Evolutionary conservation across 225 moss, liverwort and hornwort genomes (phyloP).

Genomic region (Pseudisothecium myosuroides): DNA sequence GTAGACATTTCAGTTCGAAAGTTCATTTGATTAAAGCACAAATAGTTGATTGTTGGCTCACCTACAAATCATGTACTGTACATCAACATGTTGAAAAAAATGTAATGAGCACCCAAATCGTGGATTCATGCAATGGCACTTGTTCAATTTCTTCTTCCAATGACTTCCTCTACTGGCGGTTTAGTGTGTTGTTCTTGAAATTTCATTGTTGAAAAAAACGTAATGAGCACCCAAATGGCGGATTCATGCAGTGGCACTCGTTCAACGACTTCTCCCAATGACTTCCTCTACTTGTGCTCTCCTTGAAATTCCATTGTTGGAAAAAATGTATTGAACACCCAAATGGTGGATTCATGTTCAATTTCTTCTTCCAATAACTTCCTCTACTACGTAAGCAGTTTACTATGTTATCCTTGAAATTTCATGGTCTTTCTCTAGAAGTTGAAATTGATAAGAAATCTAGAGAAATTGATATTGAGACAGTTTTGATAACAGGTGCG

Average conservation of each 20-base stretch:
- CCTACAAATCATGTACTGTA: not conserved
- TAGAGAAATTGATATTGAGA: too few species aligned
- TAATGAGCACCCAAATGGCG: not conserved
- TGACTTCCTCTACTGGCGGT: not conserved
- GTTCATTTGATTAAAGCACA: not conserved
- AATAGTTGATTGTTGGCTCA: not conserved
- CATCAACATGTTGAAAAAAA: not conserved
- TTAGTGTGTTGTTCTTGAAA: not conserved
- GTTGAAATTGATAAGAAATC: too few species aligned
- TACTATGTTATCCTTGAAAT: not conserved
- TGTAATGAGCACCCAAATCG: not conserved
- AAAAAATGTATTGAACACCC: too few species aligned
- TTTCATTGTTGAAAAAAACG: not conserved
- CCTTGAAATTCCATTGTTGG: too few species aligned
- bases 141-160: not conserved
- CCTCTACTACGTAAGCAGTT: too few species aligned
- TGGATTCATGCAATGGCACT: not conserved
- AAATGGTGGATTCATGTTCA: too few species aligned
- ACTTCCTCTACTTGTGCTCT: not conserved
- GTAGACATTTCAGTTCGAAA: not conserved
- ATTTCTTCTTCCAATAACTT: too few species aligned
- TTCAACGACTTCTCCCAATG: not conserved
- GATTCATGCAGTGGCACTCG: not conserved
- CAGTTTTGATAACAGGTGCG: rapidly evolving
- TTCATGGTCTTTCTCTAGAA: not conserved